These are phyloP conservation scores for Quercus tomentella DNA, from an alignment of 331 rosid species.

Conservation along the genomic window DNA sequence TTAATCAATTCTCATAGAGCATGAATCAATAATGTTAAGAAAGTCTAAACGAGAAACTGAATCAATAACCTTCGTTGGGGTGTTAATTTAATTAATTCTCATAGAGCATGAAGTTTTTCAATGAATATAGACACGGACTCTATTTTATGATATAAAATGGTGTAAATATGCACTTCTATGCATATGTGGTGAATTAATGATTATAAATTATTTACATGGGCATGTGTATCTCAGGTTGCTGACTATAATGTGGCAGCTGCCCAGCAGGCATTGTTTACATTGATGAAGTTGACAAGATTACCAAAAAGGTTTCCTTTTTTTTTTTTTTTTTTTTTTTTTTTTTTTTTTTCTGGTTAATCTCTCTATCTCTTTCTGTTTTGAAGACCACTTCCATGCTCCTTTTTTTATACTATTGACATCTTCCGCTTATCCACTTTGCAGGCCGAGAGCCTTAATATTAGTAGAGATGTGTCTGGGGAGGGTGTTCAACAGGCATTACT, in stretches of 20 bases:
- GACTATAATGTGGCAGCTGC: constrained; percentile 96
- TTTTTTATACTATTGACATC: constrained; percentile 10
- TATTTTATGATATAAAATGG: neutral
- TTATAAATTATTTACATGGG: neutral
- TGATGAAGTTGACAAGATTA: constrained; percentile 97
- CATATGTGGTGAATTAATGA: neutral
- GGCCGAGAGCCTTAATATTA: constrained; percentile 96
- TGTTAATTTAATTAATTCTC: too few relatives aligned
- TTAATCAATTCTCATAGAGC: too few relatives aligned
- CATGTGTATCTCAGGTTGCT: constrained; percentile 57
- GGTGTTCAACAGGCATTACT: constrained; percentile 97
- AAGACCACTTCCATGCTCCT: constrained; percentile 1
- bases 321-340: too few relatives aligned
- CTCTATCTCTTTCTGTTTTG: neutral
- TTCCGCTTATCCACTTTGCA: constrained; percentile 30
- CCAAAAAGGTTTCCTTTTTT: constrained; percentile 84
- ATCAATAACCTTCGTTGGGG: too few relatives aligned
- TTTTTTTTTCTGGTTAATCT: neutral
- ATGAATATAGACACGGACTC: too few relatives aligned
- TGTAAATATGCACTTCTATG: neutral
- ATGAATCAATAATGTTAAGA: too few relatives aligned
- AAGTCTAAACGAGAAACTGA: too few relatives aligned
- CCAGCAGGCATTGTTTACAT: constrained; percentile 97
- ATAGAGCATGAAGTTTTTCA: too few relatives aligned
- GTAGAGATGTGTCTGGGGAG: constrained; percentile 98